Evolutionary conservation across 768 basidiomycete genomes (phyloP).

Genomic region (Hysterangium stoloniferum): DNA sequence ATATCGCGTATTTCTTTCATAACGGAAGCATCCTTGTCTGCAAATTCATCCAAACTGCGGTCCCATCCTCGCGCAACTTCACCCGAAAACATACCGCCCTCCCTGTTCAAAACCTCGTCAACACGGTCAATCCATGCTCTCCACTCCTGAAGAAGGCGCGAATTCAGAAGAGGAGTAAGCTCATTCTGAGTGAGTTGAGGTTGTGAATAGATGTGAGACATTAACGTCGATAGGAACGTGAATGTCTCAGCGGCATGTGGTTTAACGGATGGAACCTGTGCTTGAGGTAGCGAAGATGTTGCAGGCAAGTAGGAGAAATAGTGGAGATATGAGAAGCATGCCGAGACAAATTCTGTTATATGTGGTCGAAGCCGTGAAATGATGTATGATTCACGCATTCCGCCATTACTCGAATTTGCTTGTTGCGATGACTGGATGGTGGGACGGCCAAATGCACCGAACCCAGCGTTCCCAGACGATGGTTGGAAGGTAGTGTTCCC

Average conservation of each 20-base stretch:
- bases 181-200: constrained; percentile 57
- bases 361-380: constrained; percentile 66
- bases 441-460: constrained; percentile 20
- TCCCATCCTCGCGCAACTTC: constrained; percentile 68
- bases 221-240: constrained; percentile 59
- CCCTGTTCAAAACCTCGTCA: constrained; percentile 59
- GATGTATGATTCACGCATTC: constrained; percentile 79
- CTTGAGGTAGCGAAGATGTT: constrained; percentile 26
- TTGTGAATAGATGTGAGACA: constrained; percentile 58
- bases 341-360: constrained; percentile 68
- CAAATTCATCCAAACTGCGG: constrained; percentile 57
- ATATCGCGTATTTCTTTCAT: constrained; percentile 46
- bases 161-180: constrained; percentile 49
- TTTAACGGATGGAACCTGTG: constrained; percentile 38
- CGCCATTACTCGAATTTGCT: constrained; percentile 29
- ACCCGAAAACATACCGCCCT: constrained; percentile 73
- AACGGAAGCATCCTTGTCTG: constrained; percentile 35
- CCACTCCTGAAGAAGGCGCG: constrained; percentile 70
- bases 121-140: constrained; percentile 65
- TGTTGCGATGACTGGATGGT: constrained; percentile 7
- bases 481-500: constrained; percentile 20
- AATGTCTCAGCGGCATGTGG: constrained; percentile 70
- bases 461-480: constrained; percentile 19
- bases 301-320: constrained; percentile 63
- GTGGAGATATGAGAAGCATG: constrained; percentile 74